Evolutionary conservation across 2,329 filamentous ascomycete species (phyloP), one percentile per base, ranked within the genome.

Genomic region (Fusarium mundagurra): DNA sequence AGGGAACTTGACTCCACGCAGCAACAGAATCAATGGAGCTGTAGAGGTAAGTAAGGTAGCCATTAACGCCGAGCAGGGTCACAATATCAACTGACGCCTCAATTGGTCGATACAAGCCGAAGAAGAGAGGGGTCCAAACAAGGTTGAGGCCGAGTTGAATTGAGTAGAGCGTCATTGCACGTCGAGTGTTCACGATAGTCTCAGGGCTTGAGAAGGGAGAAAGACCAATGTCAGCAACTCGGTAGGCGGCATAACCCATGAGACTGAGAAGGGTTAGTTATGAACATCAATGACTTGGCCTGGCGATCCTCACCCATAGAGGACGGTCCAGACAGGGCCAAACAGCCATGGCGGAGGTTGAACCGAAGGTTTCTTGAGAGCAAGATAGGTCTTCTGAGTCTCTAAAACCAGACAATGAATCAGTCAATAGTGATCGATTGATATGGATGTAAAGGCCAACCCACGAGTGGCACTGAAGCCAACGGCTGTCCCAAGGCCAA

Each of bases 51-150:
- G 93, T 88, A 58, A 98, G 83, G 77, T 94, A 95, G 12, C 88
- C 89, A 54, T 94, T 93, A 36, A 92, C 85, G 14, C 92, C 94
- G 2, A 92, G 86, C 14, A 98, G 86, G 1, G 91, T 88, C 34
- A 93, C 83, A 58, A 97, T 92, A 81, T 98, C 94, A 34, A 88
- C 88, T 12, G 94, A 90, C 8, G 95, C 95, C 79, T 91, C 89
- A 60, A 92, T 87, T 3, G 95, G 94, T 22, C 90, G 89, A 73
- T 92, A 91, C 58, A 92, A 80, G n/a, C 89, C 88, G 81, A 98
- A 98, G 88, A 98, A 98, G 17, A 98, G 88, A 18, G 96, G 96
- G 89, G 95, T 98, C 94, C 94, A 98, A 61, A 92, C 83, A 36
- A 97, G 86, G 82, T 98, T 98, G 59, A 98, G 87, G 17, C 88